phyloP scores from a whole-genome alignment of 2,329 filamentous ascomycete species.

The Colletotrichum tofieldiae region DNA sequence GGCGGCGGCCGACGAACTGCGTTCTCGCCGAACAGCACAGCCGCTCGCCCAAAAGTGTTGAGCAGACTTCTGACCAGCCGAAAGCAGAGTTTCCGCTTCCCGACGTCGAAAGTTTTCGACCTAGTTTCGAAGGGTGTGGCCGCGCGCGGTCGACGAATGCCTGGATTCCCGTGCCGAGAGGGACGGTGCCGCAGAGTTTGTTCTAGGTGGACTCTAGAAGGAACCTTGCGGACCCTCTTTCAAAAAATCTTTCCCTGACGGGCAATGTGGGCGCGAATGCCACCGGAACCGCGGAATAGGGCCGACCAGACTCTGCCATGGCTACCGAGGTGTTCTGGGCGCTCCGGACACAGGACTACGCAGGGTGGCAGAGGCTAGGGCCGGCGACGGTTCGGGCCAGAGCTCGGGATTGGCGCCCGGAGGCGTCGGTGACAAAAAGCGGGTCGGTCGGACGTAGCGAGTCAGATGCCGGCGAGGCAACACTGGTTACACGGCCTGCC shows the following conservation, averaged over 20 bases:
- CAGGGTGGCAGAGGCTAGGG: background rate
- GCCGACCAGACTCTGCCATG: constrained; percentile 29
- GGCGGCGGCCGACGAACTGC: background rate
- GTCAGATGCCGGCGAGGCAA: constrained; percentile 29
- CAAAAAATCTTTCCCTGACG: constrained; percentile 1
- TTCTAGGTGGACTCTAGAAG: constrained; percentile 35
- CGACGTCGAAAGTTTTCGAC: background rate
- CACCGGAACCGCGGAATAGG: constrained; percentile 30
- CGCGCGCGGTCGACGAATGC: constrained; percentile 11
- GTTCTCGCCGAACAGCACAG: background rate
- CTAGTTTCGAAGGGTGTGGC: constrained; percentile 15
- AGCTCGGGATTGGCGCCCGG: constrained; percentile 31
- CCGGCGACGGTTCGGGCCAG: constrained; percentile 34
- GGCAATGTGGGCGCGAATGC: constrained; percentile 5
- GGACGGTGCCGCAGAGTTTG: constrained; percentile 8
- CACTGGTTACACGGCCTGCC: constrained; percentile 4
- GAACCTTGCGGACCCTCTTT: constrained; percentile 14
- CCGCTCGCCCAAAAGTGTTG: background rate
- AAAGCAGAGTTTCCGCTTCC: background rate
- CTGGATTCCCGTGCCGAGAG: background rate
- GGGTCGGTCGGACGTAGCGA: constrained; percentile 14
- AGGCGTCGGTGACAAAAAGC: constrained; percentile 31
- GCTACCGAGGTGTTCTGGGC: constrained; percentile 23
- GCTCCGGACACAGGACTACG: constrained; percentile 18
- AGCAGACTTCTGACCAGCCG: background rate